Evolutionary conservation across 2,329 filamentous ascomycete genomes (phyloP).

Genomic region (Dactylellina cionopaga): DNA sequence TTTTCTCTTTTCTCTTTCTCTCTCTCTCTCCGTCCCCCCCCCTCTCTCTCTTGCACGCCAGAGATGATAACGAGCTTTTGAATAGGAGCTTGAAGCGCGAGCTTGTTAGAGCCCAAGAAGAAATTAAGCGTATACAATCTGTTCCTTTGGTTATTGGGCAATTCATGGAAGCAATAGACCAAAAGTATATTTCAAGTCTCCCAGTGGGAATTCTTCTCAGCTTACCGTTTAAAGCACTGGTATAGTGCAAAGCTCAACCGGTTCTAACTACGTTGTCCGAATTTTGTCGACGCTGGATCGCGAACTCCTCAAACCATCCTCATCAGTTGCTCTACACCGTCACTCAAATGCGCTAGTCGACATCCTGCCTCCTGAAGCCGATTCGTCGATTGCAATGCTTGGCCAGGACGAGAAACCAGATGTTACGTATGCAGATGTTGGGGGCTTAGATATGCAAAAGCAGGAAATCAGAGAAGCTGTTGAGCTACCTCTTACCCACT

Average conservation of each 20-base stretch:
- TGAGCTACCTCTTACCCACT: conserved; percentile 94
- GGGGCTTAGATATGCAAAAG: conserved; percentile 99
- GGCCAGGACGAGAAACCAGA: conserved; percentile 97
- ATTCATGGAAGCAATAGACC: conserved; percentile 99
- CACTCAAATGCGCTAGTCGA: conserved; percentile 99
- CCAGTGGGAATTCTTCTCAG: background rate
- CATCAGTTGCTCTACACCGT: conserved; percentile 94
- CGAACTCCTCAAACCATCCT: conserved; percentile 96
- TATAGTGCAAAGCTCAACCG: conserved; percentile 97
- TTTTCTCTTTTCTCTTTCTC: background rate
- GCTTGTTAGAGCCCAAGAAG: conserved; percentile 94
- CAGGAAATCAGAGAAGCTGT: conserved; percentile 98
- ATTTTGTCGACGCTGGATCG: conserved; percentile 98
- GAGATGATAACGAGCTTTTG: conserved; percentile 42
- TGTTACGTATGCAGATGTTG: conserved; percentile 96
- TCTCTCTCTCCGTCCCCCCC: background rate
- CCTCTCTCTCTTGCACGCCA: no score
- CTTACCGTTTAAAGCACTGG: conserved; percentile 74
- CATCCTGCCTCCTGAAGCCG: conserved; percentile 97
- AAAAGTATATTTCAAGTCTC: conserved; percentile 74
- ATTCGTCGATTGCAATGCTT: conserved; percentile 98
- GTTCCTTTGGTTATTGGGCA: conserved; percentile 97
- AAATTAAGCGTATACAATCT: conserved; percentile 99
- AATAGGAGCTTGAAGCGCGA: conserved; percentile 91
- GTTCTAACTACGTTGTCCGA: conserved; percentile 98